Evolutionary conservation across 1,139 yeast species (phyloP).

Genomic region (Debaryomyces robertsiae): DNA sequence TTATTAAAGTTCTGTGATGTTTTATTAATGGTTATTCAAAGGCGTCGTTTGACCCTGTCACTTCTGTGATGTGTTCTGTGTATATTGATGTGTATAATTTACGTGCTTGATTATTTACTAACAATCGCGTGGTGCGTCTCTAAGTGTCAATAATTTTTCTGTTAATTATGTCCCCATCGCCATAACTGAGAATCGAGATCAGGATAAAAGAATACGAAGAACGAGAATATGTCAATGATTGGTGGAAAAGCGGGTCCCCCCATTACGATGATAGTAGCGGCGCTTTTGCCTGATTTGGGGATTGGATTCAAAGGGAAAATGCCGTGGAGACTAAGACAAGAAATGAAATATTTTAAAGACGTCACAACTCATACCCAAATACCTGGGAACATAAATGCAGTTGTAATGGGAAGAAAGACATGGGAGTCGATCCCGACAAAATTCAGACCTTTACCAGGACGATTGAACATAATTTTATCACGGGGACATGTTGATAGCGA

Average conservation of each 20-base stretch:
- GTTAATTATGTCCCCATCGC: background rate
- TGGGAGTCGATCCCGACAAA: constrained; percentile 90
- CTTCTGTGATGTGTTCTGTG: constrained; percentile 3
- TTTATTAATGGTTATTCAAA: constrained; percentile 8
- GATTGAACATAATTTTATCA: constrained; percentile 78
- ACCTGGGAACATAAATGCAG: constrained; percentile 59
- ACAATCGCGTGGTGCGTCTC: background rate
- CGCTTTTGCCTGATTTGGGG: constrained; percentile 75
- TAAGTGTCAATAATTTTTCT: background rate
- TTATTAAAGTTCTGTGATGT: constrained; percentile 1
- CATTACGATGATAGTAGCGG: constrained; percentile 77
- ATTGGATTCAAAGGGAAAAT: constrained; percentile 80
- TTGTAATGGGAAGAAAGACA: constrained; percentile 94
- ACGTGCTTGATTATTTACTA: constrained; percentile 7
- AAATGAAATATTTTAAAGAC: constrained; percentile 80
- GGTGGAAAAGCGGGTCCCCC: constrained; percentile 22
- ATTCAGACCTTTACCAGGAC: constrained; percentile 78
- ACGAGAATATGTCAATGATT: background rate
- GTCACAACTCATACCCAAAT: constrained; percentile 56
- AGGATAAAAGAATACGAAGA: no score
- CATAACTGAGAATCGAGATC: no score
- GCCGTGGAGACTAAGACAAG: constrained; percentile 87
- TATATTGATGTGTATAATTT: constrained; percentile 9
- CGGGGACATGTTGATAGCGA: constrained; percentile 29
- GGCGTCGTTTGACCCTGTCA: constrained; percentile 1